Evolutionary conservation across 768 basidiomycete species (phyloP), one percentile per base, ranked within the genome.

Genomic region (Russula brevipes): DNA sequence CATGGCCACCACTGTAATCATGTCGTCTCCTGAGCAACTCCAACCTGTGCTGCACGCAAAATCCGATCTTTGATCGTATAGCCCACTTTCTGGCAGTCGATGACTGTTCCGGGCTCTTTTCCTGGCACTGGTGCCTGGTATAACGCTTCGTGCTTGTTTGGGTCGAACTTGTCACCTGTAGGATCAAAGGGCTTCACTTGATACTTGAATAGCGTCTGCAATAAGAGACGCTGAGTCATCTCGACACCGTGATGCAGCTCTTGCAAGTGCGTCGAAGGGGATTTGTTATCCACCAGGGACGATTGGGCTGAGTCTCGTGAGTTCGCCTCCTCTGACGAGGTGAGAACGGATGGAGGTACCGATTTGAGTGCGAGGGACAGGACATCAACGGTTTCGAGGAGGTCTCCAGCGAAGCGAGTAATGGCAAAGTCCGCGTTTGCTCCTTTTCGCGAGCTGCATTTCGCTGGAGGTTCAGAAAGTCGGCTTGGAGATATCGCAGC

Each of bases 61-160:
- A 95, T 84, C 65, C 97, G 84, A 68, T 93, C 91, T 77, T 96
- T 97, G 78, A 99, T 94, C 77, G 81, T 92, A 78, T 92, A 98
- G 4, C 94, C 95, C 59, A 80, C 79, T 79, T 96, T 94, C 73
- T 90, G 89, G 72, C 89, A 91, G 72, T 96, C 91, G 51, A 97
- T 81, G 39, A 98, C 88, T 2, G 89, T 88, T 14, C 96, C 96
- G 1, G 93, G 85, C 73, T 88, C 86, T 76, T 91, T 92, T 14
- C 83, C 90, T n/a, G 92, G 88, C 66, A 94, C 81, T 24, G 95
- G 94, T 31, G 85, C 91, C 77, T 95, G 93, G 76, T 92, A 98
- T 33, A 97, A 80, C 11, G 97, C 97, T 76, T 99, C 97, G 70
- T 98, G 96, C 38, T 79, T 76, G 75, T 98, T 98, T 16, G 97